Evolutionary conservation across 306 rosid genomes (phyloP), one percentile per base, ranked within the genome.

Genomic region (Elaeagnus macrophylla): DNA sequence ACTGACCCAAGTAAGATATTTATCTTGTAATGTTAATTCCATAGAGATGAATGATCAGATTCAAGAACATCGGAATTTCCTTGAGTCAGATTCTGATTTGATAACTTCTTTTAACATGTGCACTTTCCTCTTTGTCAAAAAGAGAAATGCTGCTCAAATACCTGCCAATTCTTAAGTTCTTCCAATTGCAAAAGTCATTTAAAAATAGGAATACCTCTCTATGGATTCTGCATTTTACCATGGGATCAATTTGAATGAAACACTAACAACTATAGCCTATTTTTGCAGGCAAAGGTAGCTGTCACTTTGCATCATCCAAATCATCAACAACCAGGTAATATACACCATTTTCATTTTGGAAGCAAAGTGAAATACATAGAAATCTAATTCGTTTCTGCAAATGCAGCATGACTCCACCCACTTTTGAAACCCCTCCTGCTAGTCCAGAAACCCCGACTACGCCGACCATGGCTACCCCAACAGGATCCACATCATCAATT

Each of bases 1-100:
- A 84, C 71, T 45, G 85, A 91, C 64, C 99, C 99, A 72, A 91
- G 97, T 91, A 91, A 74, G 99, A 46, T 57, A 17, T 54, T 60
- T 20, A 8, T 59, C 48, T 49, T 45, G 6, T 11, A 44, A 61
- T 50, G 65, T 2, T 18, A 40, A 56, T 48, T 17, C 49, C 50
- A 46, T 57, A 61, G 44, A 32, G 6, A 15, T 18, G 25, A 56
- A 40, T 39, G 16, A 49, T 15, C 12, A 17, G 10, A 16, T 16
- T 17, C 12, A 46, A 59, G 12, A 25, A 25, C 32, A 3, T 25
- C 4, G 32, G 32, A 25, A 25, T 25, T 3, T 25, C 32, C 32
- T 25, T 3, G 2, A 25, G 32, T 25, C 32, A 25, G 32, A 25
- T 25, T 25, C 32, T 25, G 32, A 25, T 25, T 25, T 25, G 32